Percentiles rank a stretch among this genome's conserved stretches.
phyloP scores from a whole-genome alignment of 2,329 filamentous ascomycete genomes.

The Curvularia eragrostidis region DNA sequence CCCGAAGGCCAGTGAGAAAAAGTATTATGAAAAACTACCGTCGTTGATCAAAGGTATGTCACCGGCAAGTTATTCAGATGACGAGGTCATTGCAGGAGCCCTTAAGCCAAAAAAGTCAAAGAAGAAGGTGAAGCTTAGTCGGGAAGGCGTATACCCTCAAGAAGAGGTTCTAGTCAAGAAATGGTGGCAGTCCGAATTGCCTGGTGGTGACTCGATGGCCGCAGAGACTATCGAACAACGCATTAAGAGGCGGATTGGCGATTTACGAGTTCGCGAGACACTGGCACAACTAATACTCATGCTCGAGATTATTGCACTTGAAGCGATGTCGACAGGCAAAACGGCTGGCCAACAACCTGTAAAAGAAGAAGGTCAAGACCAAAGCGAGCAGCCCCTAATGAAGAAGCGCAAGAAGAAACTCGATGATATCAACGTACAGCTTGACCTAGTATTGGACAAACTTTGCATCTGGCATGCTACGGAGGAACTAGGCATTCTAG shows the following conservation, averaged over 20 bases:
- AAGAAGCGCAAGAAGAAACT: conserved; percentile 64
- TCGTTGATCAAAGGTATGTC: conserved; percentile 66
- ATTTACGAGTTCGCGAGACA: conserved; percentile 75
- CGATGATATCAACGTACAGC: conserved; percentile 68
- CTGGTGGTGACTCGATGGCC: conserved; percentile 42
- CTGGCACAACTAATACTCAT: conserved; percentile 82
- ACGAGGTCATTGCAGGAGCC: conserved; percentile 47
- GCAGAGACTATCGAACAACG: conserved; percentile 55
- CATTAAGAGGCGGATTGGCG: conserved; percentile 67
- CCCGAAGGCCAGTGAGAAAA: conserved; percentile 75
- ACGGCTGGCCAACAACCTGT: conserved; percentile 26
- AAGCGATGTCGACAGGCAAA: conserved; percentile 54
- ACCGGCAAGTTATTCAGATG: conserved; percentile 52
- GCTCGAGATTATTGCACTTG: conserved; percentile 76
- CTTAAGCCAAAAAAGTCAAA: conserved; percentile 49
- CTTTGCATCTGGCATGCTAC: conserved; percentile 86
- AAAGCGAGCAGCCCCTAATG: conserved; percentile 24
- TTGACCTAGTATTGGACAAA: conserved; percentile 78
- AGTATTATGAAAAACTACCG: conserved; percentile 75
- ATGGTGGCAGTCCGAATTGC: conserved; percentile 69
- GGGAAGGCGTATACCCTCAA: conserved; percentile 70
- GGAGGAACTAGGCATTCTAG: conserved; percentile 60
- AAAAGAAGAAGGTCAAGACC: conserved; percentile 28
- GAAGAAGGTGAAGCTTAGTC: conserved; percentile 64
- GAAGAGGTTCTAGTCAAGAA: conserved; percentile 70